These are phyloP conservation scores for Cyberlindnera xishuangbannaensis DNA, from an alignment of 805 yeast species.

Conservation along the genomic window DNA sequence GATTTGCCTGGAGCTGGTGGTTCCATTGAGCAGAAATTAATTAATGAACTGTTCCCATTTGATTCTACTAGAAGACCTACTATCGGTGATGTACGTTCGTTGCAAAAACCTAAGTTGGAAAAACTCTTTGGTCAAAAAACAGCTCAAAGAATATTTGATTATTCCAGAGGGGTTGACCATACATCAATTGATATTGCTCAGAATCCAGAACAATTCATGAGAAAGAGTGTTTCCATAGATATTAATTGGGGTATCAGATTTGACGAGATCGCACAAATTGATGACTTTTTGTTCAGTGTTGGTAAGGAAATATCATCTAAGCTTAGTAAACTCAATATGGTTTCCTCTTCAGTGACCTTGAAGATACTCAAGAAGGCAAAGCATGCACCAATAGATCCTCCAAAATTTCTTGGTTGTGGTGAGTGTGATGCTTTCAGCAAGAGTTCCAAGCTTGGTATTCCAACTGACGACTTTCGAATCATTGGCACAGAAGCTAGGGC, in stretches of 20 bases:
- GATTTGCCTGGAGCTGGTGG: conserved; percentile 63
- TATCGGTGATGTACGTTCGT: conserved; percentile 34
- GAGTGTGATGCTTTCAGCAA: conserved; percentile 59
- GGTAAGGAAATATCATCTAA: conserved; percentile 55
- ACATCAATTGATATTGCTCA: conserved; percentile 49
- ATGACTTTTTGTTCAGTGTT: conserved; percentile 51
- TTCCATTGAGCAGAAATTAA: conserved; percentile 43
- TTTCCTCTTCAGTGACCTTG: conserved; percentile 55
- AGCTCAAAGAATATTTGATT: conserved; percentile 56
- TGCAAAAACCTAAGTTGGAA: conserved; percentile 34
- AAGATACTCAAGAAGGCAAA: conserved; percentile 59
- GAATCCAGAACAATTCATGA: conserved; percentile 43
- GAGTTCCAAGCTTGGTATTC: conserved; percentile 51
- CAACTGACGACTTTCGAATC: conserved; percentile 56
- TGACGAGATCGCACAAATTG: conserved; percentile 53
- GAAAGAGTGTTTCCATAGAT: conserved; percentile 82
- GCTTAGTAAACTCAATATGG: conserved; percentile 38
- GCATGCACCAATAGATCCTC: conserved; percentile 67
- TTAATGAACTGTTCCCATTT: conserved; percentile 25
- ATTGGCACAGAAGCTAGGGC: conserved; percentile 54
- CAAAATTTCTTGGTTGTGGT: conserved; percentile 84
- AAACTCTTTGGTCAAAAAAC: conserved; percentile 60
- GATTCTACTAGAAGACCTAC: conserved; percentile 15
- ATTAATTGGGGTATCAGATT: conserved; percentile 89
- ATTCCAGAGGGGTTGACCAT: conserved; percentile 62